Percentiles rank a stretch among this genome's conserved stretches.
Conservation (phyloP, 352 stramenopile genomes). For the Pythium brachiatum region DNA sequence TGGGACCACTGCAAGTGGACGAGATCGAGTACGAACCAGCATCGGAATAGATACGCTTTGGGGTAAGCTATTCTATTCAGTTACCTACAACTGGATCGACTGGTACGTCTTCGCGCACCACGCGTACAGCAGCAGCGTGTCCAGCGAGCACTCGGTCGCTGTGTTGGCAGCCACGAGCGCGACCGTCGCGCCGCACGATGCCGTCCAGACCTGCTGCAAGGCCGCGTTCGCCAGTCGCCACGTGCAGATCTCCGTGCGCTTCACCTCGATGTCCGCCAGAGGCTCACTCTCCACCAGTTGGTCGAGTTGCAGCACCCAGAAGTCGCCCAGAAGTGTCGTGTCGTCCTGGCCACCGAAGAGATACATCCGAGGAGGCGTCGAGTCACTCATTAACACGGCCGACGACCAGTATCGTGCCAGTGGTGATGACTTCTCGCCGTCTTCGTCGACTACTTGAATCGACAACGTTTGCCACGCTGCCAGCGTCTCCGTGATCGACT, state of each 20-base stretch:
- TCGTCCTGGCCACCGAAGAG: conserved; percentile 75
- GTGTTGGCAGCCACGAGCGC: conserved; percentile 15
- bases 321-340: conserved; percentile 50
- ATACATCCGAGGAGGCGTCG: conserved; percentile 28
- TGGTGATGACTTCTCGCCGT: conserved; percentile 4
- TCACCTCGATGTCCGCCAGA: conserved; percentile 14
- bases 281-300: conserved; percentile 33
- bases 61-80: not conserved
- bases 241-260: conserved; percentile 34
- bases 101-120: conserved; percentile 61
- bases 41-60: not conserved
- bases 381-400: conserved; percentile 30
- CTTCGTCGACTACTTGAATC: conserved; percentile 11
- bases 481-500: conserved; percentile 39
- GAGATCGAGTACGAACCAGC: conserved; percentile 53
- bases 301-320: conserved; percentile 53
- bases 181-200: conserved; percentile 41
- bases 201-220: conserved; percentile 34
- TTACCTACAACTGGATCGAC: conserved; percentile 36
- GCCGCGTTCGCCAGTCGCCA: conserved; percentile 44
- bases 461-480: conserved; percentile 33
- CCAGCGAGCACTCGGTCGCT: conserved; percentile 36
- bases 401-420: conserved; percentile 45
- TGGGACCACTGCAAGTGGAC: conserved; percentile 32
- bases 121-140: conserved; percentile 46